Percentiles rank a stretch among this genome's conserved stretches.
These are phyloP conservation scores for Fusarium nanum DNA, from an alignment of 2,329 filamentous ascomycete species.

Conservation along the genomic window DNA sequence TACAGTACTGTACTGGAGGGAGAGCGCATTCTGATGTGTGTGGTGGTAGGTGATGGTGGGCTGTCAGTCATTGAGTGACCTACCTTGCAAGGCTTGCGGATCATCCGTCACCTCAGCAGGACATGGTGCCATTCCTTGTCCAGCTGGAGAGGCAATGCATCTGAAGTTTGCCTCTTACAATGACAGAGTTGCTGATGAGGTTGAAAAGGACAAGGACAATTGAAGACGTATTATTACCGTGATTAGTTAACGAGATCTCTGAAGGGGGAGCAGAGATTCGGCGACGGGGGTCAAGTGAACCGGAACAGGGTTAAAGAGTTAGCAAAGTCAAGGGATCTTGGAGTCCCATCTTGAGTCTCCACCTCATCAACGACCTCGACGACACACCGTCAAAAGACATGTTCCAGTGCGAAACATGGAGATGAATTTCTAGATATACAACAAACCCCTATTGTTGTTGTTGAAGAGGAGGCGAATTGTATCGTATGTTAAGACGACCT, in stretches of 20 bases:
- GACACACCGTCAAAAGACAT: constrained; percentile 37
- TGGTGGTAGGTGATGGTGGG: constrained; percentile 22
- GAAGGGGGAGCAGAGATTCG: background rate
- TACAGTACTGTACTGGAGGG: background rate
- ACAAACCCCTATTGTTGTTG: background rate
- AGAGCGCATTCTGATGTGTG: constrained; percentile 13
- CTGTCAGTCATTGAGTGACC: constrained; percentile 22
- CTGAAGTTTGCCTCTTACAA: background rate
- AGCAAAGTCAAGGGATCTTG: constrained; percentile 34
- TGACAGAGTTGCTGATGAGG: background rate
- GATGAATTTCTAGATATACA: background rate
- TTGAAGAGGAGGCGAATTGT: background rate
- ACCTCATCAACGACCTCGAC: constrained; percentile 36
- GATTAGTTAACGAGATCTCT: background rate
- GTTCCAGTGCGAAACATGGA: constrained; percentile 27
- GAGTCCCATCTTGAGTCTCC: constrained; percentile 15
- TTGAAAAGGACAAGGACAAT: background rate
- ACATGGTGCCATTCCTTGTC: constrained; percentile 20
- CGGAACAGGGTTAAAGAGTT: constrained; percentile 10
- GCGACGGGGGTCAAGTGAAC: constrained; percentile 9
- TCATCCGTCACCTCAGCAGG: constrained; percentile 25
- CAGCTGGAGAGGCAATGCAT: background rate
- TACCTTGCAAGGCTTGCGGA: constrained; percentile 15
- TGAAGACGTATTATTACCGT: background rate
- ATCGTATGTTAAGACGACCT: background rate